Evolutionary conservation across 2,329 filamentous ascomycete genomes (phyloP).

Genomic region (Ceratocystis huliohia): DNA sequence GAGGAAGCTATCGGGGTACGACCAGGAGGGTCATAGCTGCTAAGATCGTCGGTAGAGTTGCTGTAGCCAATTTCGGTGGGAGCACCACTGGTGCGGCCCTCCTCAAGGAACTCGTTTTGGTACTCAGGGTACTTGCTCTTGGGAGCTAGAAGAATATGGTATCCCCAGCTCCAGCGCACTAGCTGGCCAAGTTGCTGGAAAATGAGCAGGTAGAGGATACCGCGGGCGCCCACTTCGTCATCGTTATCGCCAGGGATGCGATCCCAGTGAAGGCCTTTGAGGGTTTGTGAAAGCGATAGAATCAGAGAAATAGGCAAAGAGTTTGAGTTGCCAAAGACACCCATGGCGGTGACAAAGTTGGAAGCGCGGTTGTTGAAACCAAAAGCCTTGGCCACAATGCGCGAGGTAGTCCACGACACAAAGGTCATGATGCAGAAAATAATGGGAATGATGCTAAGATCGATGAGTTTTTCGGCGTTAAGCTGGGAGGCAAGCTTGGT

Average conservation of each 20-base stretch:
- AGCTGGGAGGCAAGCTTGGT: slow-evolving; percentile 93
- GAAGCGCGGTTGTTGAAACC: slow-evolving; percentile 71
- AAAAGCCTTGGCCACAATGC: slow-evolving; percentile 58
- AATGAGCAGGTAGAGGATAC: slow-evolving; percentile 88
- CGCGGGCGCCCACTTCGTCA: slow-evolving; percentile 82
- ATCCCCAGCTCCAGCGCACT: slow-evolving; percentile 96
- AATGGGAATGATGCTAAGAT: slow-evolving; percentile 85
- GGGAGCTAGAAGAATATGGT: slow-evolving; percentile 83
- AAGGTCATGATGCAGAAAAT: slow-evolving; percentile 83
- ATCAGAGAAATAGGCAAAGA: slow-evolving; percentile 94
- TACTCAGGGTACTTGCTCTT: slow-evolving; percentile 60
- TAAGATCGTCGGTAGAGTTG: slow-evolving; percentile 32
- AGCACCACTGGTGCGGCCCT: slow-evolving; percentile 29
- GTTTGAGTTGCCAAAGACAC: slow-evolving; percentile 94
- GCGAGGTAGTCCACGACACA: slow-evolving; percentile 70
- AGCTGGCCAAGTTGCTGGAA: slow-evolving; percentile 96
- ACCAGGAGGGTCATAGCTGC: slow-evolving; percentile 42
- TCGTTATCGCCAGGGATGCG: slow-evolving; percentile 85
- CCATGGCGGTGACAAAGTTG: slow-evolving; percentile 97
- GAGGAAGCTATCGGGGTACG: slow-evolving; percentile 41
- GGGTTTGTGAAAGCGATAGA: slow-evolving; percentile 80
- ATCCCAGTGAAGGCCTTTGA: slow-evolving; percentile 88
- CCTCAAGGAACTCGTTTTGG: slow-evolving; percentile 38
- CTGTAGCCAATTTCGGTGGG: slow-evolving; percentile 35
- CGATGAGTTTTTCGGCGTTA: slow-evolving; percentile 76